A percentile compares a stretch with the other conserved stretches of the same genome.
Evolutionary conservation across 805 yeast species (phyloP).

Genomic region (Pichia ethanolica): DNA sequence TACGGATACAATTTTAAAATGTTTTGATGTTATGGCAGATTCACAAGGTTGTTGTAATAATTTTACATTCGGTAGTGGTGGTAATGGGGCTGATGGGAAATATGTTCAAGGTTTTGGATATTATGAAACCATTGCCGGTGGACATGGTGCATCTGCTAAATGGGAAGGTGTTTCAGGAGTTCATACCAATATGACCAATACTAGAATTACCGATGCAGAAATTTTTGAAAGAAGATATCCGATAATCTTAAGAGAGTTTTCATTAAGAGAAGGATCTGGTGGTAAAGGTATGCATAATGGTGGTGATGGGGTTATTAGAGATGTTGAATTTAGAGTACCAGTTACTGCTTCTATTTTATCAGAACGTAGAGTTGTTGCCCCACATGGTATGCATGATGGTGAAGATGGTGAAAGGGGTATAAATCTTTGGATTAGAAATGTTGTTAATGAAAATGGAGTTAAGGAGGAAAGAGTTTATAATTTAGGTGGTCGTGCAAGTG

Average conservation of each 20-base stretch:
- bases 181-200: conserved; percentile 90
- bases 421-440: conserved; percentile 41
- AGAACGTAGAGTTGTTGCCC: conserved; percentile 79
- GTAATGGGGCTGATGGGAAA: conserved; percentile 43
- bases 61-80: conserved; percentile 83
- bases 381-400: conserved; percentile 86
- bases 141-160: conserved; percentile 79
- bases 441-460: conserved; percentile 25
- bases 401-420: conserved; percentile 65
- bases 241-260: conserved; percentile 63
- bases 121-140: conserved; percentile 93
- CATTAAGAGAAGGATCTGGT: conserved; percentile 68
- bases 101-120: conserved; percentile 71
- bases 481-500: conserved; percentile 68
- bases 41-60: conserved; percentile 96
- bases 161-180: conserved; percentile 89
- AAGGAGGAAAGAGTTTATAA: conserved; percentile 34
- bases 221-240: conserved; percentile 86
- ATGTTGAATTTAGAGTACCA: conserved; percentile 68
- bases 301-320: conserved; percentile 83
- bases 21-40: conserved; percentile 86
- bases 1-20: conserved; percentile 80
- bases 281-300: conserved; percentile 70
- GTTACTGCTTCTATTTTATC: conserved; percentile 74
- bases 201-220: conserved; percentile 88